phyloP scores from a whole-genome alignment of 2,329 filamentous ascomycete species.

The Sclerotinia nivalis region DNA sequence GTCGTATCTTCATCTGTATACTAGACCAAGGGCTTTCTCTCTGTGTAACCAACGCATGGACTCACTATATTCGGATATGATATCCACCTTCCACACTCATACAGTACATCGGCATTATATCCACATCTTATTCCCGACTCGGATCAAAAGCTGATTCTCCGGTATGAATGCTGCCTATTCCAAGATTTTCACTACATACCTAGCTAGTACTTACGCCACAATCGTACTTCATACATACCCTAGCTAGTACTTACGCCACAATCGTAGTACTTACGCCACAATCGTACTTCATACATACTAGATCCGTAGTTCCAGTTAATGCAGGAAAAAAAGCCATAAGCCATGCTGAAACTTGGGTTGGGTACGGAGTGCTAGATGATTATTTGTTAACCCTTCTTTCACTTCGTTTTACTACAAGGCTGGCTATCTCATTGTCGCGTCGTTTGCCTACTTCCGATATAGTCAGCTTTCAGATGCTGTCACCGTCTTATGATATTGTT shows the following conservation, averaged over 20 bases:
- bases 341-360: background rate
- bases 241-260: too few relatives aligned
- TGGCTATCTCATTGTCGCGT: background rate
- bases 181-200: background rate
- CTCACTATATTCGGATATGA: background rate
- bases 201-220: too few relatives aligned
- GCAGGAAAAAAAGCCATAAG: background rate
- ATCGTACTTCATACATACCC: background rate
- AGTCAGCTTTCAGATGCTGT: background rate
- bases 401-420: background rate
- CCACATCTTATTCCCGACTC: background rate
- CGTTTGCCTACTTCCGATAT: background rate
- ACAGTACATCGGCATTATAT: background rate
- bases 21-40: background rate
- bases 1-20: background rate
- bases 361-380: too few relatives aligned
- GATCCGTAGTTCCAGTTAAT: background rate
- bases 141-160: background rate
- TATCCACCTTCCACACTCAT: background rate
- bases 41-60: background rate
- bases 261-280: too few relatives aligned
- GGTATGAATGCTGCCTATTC: conserved; percentile 2
- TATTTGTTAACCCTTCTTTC: background rate
- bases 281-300: background rate
- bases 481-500: background rate